A percentile compares a stretch with the other conserved stretches of the same genome.
These are phyloP conservation scores for Pichia heedii DNA, from an alignment of 805 yeast species.

Conservation along the genomic window DNA sequence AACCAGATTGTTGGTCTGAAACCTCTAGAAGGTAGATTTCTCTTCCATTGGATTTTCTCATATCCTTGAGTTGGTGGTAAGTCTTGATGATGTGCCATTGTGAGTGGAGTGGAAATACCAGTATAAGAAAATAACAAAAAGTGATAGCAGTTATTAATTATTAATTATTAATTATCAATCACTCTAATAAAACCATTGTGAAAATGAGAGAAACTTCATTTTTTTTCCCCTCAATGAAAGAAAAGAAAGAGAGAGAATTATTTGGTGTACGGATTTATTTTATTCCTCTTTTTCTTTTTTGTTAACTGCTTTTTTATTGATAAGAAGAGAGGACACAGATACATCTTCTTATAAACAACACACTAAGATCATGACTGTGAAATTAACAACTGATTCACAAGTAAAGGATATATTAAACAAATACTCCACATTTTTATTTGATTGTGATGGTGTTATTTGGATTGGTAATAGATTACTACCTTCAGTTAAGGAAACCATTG, in stretches of 20 bases:
- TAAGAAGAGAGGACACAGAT: no score
- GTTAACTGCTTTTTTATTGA: no score
- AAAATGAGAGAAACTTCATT: no score
- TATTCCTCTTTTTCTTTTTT: no score
- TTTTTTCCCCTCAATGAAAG: neutral
- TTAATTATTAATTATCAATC: no score
- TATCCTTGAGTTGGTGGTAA: constrained; percentile 84
- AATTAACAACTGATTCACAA: constrained; percentile 38
- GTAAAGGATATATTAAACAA: constrained; percentile 47
- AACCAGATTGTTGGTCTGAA: constrained; percentile 71
- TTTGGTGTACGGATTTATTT: neutral
- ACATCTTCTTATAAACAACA: neutral
- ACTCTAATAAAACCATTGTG: no score
- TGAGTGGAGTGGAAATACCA: neutral
- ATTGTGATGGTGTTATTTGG: constrained; percentile 98
- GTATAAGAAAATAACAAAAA: no score
- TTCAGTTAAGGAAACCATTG: constrained; percentile 64
- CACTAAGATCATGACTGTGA: constrained; percentile 37
- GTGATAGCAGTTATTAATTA: no score
- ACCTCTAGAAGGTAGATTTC: constrained; percentile 79
- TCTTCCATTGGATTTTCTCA: constrained; percentile 81
- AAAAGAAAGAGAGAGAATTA: neutral
- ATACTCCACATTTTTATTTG: constrained; percentile 84
- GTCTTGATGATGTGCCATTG: constrained; percentile 46
- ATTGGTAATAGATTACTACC: constrained; percentile 78